Evolutionary conservation across 1,284 basidiomycete species (phyloP), one percentile per base, ranked within the genome.

Genomic region (Ganoderma leucocontextum): DNA sequence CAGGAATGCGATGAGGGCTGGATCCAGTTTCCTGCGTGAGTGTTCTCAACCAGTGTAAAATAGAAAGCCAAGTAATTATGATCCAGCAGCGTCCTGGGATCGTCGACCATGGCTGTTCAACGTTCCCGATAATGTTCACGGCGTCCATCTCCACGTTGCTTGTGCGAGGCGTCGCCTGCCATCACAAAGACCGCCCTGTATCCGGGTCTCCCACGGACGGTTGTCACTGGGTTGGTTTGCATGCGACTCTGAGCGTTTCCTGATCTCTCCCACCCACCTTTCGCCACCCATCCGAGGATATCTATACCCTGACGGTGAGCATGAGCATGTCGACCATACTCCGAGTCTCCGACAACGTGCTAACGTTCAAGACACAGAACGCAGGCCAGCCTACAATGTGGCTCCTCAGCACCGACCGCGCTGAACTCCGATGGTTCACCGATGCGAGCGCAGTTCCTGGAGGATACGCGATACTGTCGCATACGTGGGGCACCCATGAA

Each of bases 391-490:
- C n/a, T 36, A 29, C 35, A 29, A 62, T 62, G 61, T 53, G 61
- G 47, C 61, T 62, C 49, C 61, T 62, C 9, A 52, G 36, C 49
- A 62, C 61, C 1, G 19, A 17, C 9, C 61, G 61, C 9, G 47
- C 49, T 8, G 44, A 62, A 13, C 12, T 62, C 9, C 35, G 38
- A 22, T 36, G 35, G n/a, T 62, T 62, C 29, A 33, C 35, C 12
- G 35, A 35, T n/a, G 33, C 49, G 36, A 36, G 25, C 12, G 47
- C n/a, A 19, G 61, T 62, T 9, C 60, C 44, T 33, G 60, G 60
- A 19, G 61, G 49, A 25, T 62, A 62, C n/a, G 61, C 61, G 12
- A 62, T 62, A 19, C 61, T 62, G n/a, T 62, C 61, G 19, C 61
- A 62, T n/a, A 49, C 49, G 19, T 62, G 61, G 61, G n/a, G 47